Conservation (phyloP, 306 rosid species). For the Hippophae gyantsensis region DNA sequence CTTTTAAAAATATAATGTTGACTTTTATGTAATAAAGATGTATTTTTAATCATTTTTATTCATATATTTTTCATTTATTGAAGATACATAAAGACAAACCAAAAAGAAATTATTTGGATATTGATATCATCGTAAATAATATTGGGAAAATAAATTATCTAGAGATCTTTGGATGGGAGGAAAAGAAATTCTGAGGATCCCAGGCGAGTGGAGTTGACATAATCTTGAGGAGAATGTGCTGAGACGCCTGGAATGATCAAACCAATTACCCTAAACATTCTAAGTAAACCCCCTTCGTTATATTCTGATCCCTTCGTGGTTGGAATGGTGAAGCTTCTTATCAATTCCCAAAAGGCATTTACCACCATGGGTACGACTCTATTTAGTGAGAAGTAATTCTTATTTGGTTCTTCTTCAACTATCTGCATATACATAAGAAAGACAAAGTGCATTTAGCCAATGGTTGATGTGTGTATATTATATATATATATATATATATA, state of each 20-base stretch:
- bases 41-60: too few relatives aligned
- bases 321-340: constrained; percentile 58
- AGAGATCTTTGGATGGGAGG: neutral
- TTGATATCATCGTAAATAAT: too few relatives aligned
- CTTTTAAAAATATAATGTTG: too few relatives aligned
- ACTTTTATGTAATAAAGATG: too few relatives aligned
- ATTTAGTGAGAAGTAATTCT: constrained; percentile 43
- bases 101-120: too few relatives aligned
- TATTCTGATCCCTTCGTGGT: constrained; percentile 31
- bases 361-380: constrained; percentile 33
- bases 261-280: constrained; percentile 39
- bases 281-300: constrained; percentile 43
- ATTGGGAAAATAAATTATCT: too few relatives aligned
- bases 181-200: constrained; percentile 22
- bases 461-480: too few relatives aligned
- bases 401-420: constrained; percentile 56
- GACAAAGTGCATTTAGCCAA: too few relatives aligned
- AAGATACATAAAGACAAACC: too few relatives aligned
- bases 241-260: constrained; percentile 44
- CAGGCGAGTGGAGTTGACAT: constrained; percentile 53
- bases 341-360: constrained; percentile 43
- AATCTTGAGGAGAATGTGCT: constrained; percentile 64
- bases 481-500: too few relatives aligned
- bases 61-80: too few relatives aligned
- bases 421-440: constrained; percentile 23